phyloP scores from a whole-genome alignment of 2,329 filamentous ascomycete species.

The Aaosphaeria pasadenensis region DNA sequence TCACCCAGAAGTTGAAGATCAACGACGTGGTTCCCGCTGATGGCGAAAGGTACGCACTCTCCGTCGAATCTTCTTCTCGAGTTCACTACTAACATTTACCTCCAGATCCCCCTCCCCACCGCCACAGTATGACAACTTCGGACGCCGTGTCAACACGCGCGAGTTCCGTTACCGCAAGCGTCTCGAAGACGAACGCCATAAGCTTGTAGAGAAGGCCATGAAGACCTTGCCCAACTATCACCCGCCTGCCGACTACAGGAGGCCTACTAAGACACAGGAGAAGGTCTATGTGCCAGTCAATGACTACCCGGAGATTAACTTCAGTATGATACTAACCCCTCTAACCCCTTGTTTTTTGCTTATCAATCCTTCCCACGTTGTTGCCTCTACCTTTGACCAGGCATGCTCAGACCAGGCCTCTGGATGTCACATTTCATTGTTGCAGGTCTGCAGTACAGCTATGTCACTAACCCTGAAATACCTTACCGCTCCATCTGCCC shows the following conservation, averaged over 20 bases:
- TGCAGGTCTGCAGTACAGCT: slow-evolving; percentile 35
- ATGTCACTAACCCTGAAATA: slow-evolving; percentile 40
- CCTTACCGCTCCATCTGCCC: slow-evolving; percentile 18
- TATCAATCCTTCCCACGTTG: slow-evolving; percentile 37
- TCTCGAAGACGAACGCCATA: slow-evolving; percentile 97
- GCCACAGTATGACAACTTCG: slow-evolving; percentile 98
- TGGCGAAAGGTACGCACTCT: slow-evolving; percentile 74
- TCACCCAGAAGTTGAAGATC: slow-evolving; percentile 98
- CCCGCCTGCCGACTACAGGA: slow-evolving; percentile 95
- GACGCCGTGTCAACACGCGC: slow-evolving; percentile 97
- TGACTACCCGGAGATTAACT: slow-evolving; percentile 99
- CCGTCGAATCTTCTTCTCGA: slow-evolving; percentile 1
- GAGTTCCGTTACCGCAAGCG: slow-evolving; percentile 98
- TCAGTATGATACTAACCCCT: slow-evolving; percentile 99
- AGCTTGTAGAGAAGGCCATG: slow-evolving; percentile 98
- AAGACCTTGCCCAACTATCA: slow-evolving; percentile 99
- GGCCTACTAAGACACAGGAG: slow-evolving; percentile 99
- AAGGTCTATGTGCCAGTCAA: slow-evolving; percentile 99
- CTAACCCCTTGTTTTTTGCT: slow-evolving; percentile 43
- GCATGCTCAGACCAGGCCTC: slow-evolving; percentile 32
- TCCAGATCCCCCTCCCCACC: slow-evolving; percentile 87
- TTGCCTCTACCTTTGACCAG: slow-evolving; percentile 44
- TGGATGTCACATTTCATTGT: slow-evolving; percentile 15
- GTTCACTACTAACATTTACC: slow-evolving; percentile 6
- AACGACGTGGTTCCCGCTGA: slow-evolving; percentile 98